phyloP scores from a whole-genome alignment of 177 flowering plant species.

The Telopea speciosissima region DNA sequence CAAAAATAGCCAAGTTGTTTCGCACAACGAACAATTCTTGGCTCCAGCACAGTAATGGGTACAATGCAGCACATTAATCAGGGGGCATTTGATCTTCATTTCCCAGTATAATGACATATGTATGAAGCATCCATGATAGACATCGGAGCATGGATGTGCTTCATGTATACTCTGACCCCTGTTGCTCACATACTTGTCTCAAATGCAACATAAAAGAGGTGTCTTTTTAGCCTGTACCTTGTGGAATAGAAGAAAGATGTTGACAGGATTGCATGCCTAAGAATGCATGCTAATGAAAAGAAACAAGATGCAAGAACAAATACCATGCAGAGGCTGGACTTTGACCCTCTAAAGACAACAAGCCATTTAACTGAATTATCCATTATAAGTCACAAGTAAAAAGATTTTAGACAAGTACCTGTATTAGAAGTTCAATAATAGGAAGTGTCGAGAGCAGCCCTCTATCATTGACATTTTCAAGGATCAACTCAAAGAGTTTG shows the following conservation, averaged over 20 bases:
- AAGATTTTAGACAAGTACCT: slow-evolving; percentile 38
- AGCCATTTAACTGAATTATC: not conserved
- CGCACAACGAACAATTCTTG: not conserved
- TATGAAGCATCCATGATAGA: not conserved
- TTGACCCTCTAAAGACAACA: not conserved
- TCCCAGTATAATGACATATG: not conserved
- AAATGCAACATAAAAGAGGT: not conserved
- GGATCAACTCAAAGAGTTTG: slow-evolving; percentile 67
- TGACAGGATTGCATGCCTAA: not conserved
- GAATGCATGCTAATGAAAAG: not conserved
- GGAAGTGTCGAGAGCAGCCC: slow-evolving; percentile 80
- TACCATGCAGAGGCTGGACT: not conserved
- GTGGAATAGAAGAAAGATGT: not conserved
- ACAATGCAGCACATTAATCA: not conserved
- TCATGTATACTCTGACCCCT: not conserved
- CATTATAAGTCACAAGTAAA: not conserved
- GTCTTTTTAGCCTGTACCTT: not conserved
- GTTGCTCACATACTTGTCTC: no score
- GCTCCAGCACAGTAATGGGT: not conserved
- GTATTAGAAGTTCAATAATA: slow-evolving; percentile 68
- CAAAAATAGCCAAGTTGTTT: not conserved
- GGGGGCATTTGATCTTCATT: not conserved
- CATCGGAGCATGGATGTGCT: not conserved
- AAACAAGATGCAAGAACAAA: not conserved
- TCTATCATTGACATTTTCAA: slow-evolving; percentile 84